Evolutionary conservation across 2,329 filamentous ascomycete species (phyloP).

Genomic region (Hypoxylon sp.): DNA sequence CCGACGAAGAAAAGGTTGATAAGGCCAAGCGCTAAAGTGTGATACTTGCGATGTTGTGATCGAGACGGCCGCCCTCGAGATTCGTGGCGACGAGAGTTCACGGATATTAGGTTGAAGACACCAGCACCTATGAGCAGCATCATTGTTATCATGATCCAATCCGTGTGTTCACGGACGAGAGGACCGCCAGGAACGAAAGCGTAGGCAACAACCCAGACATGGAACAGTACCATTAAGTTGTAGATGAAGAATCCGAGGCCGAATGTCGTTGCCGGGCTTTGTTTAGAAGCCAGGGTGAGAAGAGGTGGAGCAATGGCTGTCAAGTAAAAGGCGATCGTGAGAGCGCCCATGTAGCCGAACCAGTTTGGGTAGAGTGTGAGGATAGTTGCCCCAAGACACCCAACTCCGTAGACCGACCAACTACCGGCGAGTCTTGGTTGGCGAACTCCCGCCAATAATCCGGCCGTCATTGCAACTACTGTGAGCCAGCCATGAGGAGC

Average conservation of each 20-base stretch:
- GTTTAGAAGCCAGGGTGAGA: slow-evolving; percentile 80
- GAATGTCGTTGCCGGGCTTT: slow-evolving; percentile 83
- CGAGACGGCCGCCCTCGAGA: slow-evolving; percentile 53
- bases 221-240: slow-evolving; percentile 95
- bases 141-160: slow-evolving; percentile 91
- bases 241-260: slow-evolving; percentile 91
- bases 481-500: slow-evolving; percentile 92
- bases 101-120: slow-evolving; percentile 76
- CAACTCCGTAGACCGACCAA: slow-evolving; percentile 83
- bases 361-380: slow-evolving; percentile 84
- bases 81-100: slow-evolving; percentile 59
- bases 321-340: slow-evolving; percentile 81
- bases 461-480: slow-evolving; percentile 86
- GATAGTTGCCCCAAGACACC: slow-evolving; percentile 81
- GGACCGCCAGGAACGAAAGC: slow-evolving; percentile 97
- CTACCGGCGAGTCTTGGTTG: slow-evolving; percentile 77
- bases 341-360: slow-evolving; percentile 88
- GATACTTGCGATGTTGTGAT: slow-evolving; percentile 64
- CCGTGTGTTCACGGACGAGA: slow-evolving; percentile 91
- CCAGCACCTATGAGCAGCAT: slow-evolving; percentile 89
- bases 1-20: slow-evolving; percentile 85
- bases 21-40: slow-evolving; percentile 70
- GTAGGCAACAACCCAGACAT: slow-evolving; percentile 98
- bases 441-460: slow-evolving; percentile 81
- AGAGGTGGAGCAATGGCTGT: slow-evolving; percentile 83